Percentiles rank a stretch among this genome's conserved stretches.
phyloP scores from a whole-genome alignment of 768 basidiomycete species.

The Russula earlei region DNA sequence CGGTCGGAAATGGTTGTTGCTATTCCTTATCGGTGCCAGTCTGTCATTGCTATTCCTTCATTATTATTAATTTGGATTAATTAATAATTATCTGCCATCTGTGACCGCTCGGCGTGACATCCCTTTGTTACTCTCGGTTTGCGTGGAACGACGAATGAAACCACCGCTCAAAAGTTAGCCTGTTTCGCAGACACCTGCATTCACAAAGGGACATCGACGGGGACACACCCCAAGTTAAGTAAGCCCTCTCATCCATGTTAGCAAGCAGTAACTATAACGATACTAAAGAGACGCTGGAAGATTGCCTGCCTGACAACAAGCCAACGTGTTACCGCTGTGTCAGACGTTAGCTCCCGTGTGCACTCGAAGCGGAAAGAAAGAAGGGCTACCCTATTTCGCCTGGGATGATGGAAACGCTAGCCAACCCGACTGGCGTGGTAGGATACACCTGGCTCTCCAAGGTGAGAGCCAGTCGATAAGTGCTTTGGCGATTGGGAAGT shows the following conservation, averaged over 20 bases:
- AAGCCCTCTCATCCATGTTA: not conserved
- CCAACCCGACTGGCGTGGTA: not conserved
- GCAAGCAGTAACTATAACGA: not conserved
- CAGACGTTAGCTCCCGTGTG: not conserved
- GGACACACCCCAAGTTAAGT: not conserved
- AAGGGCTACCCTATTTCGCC: not conserved
- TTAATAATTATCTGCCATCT: not conserved
- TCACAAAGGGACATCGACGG: not conserved
- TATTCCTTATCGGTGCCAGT: slow-evolving; percentile 89
- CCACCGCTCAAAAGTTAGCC: not conserved
- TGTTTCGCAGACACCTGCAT: not conserved
- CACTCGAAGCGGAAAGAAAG: not conserved
- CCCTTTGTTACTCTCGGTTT: not conserved
- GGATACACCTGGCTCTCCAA: too few relatives aligned
- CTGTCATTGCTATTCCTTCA: slow-evolving; percentile 89
- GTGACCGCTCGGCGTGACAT: not conserved
- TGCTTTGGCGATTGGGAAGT: rapidly evolving
- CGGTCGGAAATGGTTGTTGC: slow-evolving; percentile 77
- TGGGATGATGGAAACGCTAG: not conserved
- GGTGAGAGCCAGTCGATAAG: not conserved
- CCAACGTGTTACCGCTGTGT: not conserved
- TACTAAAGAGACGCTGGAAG: not conserved
- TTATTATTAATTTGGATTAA: slow-evolving; percentile 80
- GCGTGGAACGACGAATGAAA: too few relatives aligned
- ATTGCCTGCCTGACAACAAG: not conserved